A percentile compares a stretch with the other conserved stretches of the same genome.
Evolutionary conservation across 768 basidiomycete species (phyloP).

Genomic region (Udeniomyces megalosporus): DNA sequence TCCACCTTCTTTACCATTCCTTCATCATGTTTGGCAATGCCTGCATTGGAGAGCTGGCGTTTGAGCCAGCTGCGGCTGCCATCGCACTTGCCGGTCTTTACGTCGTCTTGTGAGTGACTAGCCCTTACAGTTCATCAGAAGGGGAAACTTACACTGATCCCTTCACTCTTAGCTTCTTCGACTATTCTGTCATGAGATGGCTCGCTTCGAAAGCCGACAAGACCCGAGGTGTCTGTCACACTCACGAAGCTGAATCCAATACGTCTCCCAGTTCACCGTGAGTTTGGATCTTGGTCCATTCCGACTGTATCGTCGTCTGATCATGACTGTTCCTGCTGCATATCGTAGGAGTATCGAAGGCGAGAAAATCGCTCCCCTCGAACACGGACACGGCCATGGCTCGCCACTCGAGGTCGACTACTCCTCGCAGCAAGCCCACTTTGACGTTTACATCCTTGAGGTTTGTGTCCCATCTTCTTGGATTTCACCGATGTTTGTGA

Average conservation of each 20-base stretch:
- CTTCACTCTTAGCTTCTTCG: not conserved
- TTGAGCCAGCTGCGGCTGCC: conserved; percentile 29
- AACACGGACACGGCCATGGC: conserved; percentile 11
- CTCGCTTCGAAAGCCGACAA: not conserved
- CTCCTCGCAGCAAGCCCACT: conserved; percentile 21
- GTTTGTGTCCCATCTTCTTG: not conserved
- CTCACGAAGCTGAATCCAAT: too few relatives aligned
- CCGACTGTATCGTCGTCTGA: too few relatives aligned
- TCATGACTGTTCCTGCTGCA: too few relatives aligned
- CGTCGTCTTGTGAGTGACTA: conserved; percentile 27
- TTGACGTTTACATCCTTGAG: conserved; percentile 17
- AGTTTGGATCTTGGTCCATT: too few relatives aligned
- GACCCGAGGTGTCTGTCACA: not conserved
- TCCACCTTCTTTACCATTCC: conserved; percentile 30
- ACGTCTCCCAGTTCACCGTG: not conserved
- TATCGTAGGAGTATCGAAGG: too few relatives aligned
- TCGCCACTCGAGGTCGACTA: conserved; percentile 18
- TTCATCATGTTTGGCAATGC: conserved; percentile 27
- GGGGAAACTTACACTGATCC: not conserved
- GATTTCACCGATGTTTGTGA: too few relatives aligned
- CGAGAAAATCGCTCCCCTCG: not conserved
- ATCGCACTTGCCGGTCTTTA: conserved; percentile 27
- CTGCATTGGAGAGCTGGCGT: conserved; percentile 23
- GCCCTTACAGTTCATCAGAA: conserved; percentile 5
- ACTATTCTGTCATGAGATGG: not conserved